Evolutionary conservation across 176 grass and related monocot species (phyloP).

Genomic region (Oryza glaberrima): DNA sequence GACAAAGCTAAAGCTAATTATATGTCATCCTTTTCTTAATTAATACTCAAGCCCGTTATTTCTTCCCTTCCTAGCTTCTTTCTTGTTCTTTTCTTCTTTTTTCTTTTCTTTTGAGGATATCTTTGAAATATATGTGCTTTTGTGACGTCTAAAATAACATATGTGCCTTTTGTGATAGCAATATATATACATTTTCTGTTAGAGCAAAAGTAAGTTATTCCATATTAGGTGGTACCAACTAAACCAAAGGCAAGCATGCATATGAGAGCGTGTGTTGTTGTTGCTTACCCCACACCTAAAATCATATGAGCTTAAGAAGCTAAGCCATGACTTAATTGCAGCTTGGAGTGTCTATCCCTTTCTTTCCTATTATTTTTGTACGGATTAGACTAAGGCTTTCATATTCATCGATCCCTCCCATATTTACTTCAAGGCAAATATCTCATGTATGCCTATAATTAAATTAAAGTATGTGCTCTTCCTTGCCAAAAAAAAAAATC

Average conservation of each 20-base stretch:
- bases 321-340: neutral
- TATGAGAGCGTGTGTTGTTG: neutral
- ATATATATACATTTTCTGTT: neutral
- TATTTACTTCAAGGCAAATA: too few species aligned
- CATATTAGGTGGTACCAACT: neutral
- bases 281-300: slow-evolving; percentile 1
- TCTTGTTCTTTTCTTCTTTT: neutral
- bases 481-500: too few species aligned
- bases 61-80: neutral
- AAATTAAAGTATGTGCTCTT: too few species aligned
- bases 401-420: too few species aligned
- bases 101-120: neutral
- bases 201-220: neutral
- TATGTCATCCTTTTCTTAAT: neutral
- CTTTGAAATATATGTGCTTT: neutral
- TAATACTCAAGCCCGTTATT: neutral
- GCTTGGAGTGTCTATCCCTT: neutral
- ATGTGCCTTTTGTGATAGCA: neutral
- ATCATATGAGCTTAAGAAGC: neutral
- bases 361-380: too few species aligned
- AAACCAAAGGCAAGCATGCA: neutral
- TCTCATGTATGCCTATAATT: too few species aligned
- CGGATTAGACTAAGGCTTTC: too few species aligned
- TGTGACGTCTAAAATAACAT: neutral
- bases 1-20: neutral